Conservation (phyloP, 2,329 filamentous ascomycete species). For the Cercospora sp. region DNA sequence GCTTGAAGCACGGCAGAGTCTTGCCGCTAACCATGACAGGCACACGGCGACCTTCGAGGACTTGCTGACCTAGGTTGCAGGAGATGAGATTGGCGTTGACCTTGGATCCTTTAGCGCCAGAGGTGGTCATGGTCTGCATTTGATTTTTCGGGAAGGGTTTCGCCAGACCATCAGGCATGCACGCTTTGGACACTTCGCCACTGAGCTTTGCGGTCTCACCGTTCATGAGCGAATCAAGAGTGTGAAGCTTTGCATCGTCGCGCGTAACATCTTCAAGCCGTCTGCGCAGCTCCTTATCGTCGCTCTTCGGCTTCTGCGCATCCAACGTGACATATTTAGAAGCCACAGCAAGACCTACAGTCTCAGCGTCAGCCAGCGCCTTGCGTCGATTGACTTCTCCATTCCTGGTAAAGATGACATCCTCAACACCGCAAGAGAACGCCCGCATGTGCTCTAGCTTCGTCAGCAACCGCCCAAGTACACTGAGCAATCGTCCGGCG, state of each 20-base stretch:
- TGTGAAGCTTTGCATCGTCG: slow-evolving; percentile 86
- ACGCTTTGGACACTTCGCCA: slow-evolving; percentile 72
- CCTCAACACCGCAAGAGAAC: slow-evolving; percentile 96
- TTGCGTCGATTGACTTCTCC: slow-evolving; percentile 73
- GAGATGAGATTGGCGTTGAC: slow-evolving; percentile 98
- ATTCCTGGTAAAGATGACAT: slow-evolving; percentile 77
- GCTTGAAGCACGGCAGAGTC: slow-evolving; percentile 88
- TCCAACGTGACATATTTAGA: slow-evolving; percentile 85
- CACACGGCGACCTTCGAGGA: slow-evolving; percentile 90
- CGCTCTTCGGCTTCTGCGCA: slow-evolving; percentile 60
- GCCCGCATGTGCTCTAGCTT: slow-evolving; percentile 89
- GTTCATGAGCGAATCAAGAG: slow-evolving; percentile 86
- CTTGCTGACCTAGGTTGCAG: slow-evolving; percentile 94
- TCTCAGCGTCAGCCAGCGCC: slow-evolving; percentile 66
- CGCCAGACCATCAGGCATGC: slow-evolving; percentile 77
- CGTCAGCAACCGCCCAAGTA: slow-evolving; percentile 84
- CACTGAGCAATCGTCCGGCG: slow-evolving; percentile 84
- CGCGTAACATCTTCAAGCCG: slow-evolving; percentile 87
- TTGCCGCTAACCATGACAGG: slow-evolving; percentile 98
- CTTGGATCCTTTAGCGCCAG: slow-evolving; percentile 86
- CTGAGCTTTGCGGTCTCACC: slow-evolving; percentile 69
- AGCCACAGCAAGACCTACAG: slow-evolving; percentile 75
- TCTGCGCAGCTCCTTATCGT: slow-evolving; percentile 69
- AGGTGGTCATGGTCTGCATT: slow-evolving; percentile 98
- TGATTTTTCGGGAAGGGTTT: slow-evolving; percentile 96